Base-by-base conservation (phyloP, 148 eudicot species). In the Pouteria glomerata region DNA sequence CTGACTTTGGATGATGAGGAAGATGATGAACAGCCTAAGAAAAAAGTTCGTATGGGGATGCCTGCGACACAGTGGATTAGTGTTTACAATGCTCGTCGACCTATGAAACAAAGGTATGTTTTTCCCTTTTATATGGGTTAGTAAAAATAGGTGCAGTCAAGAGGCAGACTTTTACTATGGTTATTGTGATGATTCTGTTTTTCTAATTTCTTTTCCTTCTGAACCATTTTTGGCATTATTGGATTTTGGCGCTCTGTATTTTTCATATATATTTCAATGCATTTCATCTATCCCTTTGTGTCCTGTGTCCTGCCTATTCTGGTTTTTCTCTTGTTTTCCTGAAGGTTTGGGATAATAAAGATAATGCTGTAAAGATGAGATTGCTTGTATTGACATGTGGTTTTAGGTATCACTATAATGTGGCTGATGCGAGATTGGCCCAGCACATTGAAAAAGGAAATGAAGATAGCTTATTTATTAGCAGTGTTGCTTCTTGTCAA, bases 11-110 rank as follows among this genome's bases (percentile, higher is more conserved):
- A 88, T 19, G 86, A 86, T 11, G 96, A 76, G 37, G 90, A 83
- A 19, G 91, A 88, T 69, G 91, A 88, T 69, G 90, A 85, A 71
- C 87, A 87, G 48, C 88, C 97, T 18, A 84, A 83, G 75, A 91
- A 91, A 77, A 89, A 89, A 71, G 69, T 91, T 69, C 88, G 97
- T 13, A 69, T 87, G 83, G 97, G 97, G 42, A 83, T 80, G 83
- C 91, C 93, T 80, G 97, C 97, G 33, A 85, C 91, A 26, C 97
- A 89, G 57, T 91, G 97, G 97, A 84, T 91, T 62, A 86, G 88
- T 67, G 74, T 91, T 41, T 91, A 91, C 65, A 91, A 87, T 84
- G 88, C 91, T 73, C 88, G 85, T 51, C 83, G 81, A 30, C 93
- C 97, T 44, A 91, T 89, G 93, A 91, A 91, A 63, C 97, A 91